These are phyloP conservation scores for Lyophyllum shimeji DNA, from an alignment of 768 basidiomycete species.

Conservation along the genomic window DNA sequence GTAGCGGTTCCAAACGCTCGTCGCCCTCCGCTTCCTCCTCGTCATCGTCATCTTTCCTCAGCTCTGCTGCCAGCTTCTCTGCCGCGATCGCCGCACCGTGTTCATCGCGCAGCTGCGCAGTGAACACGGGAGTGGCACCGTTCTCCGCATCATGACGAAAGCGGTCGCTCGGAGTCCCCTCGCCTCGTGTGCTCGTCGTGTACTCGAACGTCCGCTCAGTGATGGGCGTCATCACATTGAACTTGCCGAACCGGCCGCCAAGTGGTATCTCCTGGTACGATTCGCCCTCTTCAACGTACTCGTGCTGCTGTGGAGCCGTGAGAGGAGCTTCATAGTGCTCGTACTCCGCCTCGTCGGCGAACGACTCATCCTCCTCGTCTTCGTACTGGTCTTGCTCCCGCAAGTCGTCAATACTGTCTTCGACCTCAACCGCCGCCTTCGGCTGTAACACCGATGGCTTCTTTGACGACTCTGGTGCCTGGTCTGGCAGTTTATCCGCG, in stretches of 20 bases:
- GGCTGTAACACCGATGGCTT: constrained; percentile 16
- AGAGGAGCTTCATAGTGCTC: constrained; percentile 33
- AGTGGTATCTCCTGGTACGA: constrained; percentile 52
- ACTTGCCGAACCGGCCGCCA: constrained; percentile 75
- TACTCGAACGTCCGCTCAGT: constrained; percentile 92
- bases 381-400: constrained; percentile 31
- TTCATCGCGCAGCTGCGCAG: constrained; percentile 34
- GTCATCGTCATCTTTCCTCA: constrained; percentile 35
- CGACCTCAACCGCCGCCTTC: constrained; percentile 24
- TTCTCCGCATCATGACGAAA: constrained; percentile 15
- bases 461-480: neutral
- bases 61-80: constrained; percentile 51
- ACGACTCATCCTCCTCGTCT: constrained; percentile 25
- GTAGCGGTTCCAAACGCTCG: constrained; percentile 29
- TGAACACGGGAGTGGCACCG: constrained; percentile 23
- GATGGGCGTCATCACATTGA: constrained; percentile 97
- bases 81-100: constrained; percentile 52
- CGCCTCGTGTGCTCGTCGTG: constrained; percentile 56
- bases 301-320: constrained; percentile 22
- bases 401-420: constrained; percentile 29
- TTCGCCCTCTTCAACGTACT: constrained; percentile 39
- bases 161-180: constrained; percentile 39
- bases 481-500: constrained; percentile 19
- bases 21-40: constrained; percentile 30
- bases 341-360: constrained; percentile 28